Evolutionary conservation across 179 eudicot genomes (phyloP).

Genomic region (Sideroxylon spinosum): DNA sequence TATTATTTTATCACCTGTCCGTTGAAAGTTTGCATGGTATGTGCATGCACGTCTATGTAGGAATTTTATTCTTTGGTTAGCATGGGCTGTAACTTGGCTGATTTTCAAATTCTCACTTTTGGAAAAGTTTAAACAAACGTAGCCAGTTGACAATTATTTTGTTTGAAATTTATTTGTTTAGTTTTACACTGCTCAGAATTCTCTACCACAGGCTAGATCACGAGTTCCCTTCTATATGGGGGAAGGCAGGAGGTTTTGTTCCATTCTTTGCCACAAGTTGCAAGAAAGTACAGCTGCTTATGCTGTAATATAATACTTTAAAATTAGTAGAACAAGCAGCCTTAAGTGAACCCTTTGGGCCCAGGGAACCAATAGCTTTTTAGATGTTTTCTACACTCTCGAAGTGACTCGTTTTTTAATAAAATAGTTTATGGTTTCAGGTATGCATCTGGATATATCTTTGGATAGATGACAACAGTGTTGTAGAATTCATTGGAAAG

Average conservation of each 20-base stretch:
- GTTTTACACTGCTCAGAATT: background rate
- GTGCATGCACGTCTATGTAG: too few relatives aligned
- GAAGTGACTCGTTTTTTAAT: background rate
- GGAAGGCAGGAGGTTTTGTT: constrained; percentile 11
- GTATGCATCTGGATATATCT: constrained; percentile 62
- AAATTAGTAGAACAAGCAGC: constrained; percentile 2
- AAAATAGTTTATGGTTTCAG: constrained; percentile 29
- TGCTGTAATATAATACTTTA: background rate
- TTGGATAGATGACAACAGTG: constrained; percentile 47
- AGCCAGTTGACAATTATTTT: background rate
- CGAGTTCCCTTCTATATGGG: background rate
- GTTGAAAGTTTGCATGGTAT: background rate
- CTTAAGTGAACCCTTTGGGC: background rate
- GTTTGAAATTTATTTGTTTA: background rate
- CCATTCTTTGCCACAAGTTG: background rate
- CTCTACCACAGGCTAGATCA: background rate
- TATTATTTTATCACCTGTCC: background rate
- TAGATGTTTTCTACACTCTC: background rate
- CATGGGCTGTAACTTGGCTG: background rate
- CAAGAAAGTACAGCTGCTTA: background rate
- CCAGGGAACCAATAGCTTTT: background rate
- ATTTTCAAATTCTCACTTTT: too few relatives aligned
- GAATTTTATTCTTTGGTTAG: background rate
- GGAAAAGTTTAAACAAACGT: background rate
- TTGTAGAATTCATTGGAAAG: constrained; percentile 51